These are phyloP conservation scores for Citrus hindsii DNA, from an alignment of 345 rosid genomes.

Conservation along the genomic window DNA sequence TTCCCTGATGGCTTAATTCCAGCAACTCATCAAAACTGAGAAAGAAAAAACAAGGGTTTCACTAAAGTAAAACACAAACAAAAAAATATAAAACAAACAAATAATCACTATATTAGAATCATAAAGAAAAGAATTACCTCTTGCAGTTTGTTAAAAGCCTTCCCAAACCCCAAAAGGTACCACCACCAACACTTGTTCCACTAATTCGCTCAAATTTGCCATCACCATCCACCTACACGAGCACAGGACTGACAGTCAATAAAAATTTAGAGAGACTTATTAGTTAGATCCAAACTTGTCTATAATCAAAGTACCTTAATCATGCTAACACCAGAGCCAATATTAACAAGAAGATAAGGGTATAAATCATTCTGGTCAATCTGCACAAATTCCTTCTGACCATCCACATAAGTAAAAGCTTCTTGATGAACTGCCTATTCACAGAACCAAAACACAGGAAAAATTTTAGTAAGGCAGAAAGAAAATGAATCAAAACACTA, in stretches of 20 bases:
- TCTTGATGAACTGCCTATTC: conserved; percentile 70
- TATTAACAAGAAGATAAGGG: conserved; percentile 88
- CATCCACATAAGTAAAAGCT: conserved; percentile 71
- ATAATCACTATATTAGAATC: not conserved
- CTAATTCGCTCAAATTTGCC: conserved; percentile 78
- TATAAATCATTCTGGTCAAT: conserved; percentile 71
- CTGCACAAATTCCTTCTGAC: conserved; percentile 64
- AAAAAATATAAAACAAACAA: not conserved
- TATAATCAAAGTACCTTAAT: conserved; percentile 57
- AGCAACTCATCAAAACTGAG: conserved; percentile 73
- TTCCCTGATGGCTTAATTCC: conserved; percentile 70
- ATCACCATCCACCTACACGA: conserved; percentile 73
- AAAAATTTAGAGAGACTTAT: not conserved
- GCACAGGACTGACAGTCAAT: conserved; percentile 17
- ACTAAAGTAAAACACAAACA: not conserved
- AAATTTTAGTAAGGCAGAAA: not conserved
- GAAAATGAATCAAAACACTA: not conserved
- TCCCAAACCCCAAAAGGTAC: conserved; percentile 87
- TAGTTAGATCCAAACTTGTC: not conserved
- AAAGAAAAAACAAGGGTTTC: conserved; percentile 13
- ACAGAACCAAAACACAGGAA: conserved; percentile 20
- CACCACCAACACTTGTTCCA: conserved; percentile 90
- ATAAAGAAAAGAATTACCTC: conserved; percentile 39
- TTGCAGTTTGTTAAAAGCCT: conserved; percentile 79
- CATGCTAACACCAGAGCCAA: conserved; percentile 96